Evolutionary conservation across 371 early-diverging fungal species (phyloP).

Genomic region (Blyttiomyces sp.): DNA sequence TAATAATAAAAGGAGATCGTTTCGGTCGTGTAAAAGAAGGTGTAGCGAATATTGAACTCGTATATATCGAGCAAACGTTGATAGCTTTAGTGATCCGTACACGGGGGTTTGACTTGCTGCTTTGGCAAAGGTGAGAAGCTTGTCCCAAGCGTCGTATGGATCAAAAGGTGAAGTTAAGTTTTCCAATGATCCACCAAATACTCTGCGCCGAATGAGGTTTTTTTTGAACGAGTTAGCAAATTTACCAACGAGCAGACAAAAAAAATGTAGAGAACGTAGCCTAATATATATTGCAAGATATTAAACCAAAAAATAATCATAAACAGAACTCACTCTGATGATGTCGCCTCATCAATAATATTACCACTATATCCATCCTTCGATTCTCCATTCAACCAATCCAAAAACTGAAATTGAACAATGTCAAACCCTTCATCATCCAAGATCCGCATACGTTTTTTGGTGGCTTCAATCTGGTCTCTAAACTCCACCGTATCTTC

Average conservation of each 20-base stretch:
- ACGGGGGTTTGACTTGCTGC: not conserved
- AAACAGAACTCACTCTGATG: not conserved
- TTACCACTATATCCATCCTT: not conserved
- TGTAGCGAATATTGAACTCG: not conserved
- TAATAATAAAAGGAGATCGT: not conserved
- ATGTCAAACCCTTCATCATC: too few relatives aligned
- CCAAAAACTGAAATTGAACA: constrained; percentile 6
- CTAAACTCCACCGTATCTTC: too few relatives aligned
- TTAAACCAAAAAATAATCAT: too few relatives aligned
- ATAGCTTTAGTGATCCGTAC: not conserved
- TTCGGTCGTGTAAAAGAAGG: not conserved
- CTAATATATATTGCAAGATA: too few relatives aligned
- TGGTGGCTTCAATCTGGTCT: too few relatives aligned
- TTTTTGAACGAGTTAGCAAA: too few relatives aligned
- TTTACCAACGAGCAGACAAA: too few relatives aligned
- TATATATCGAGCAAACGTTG: not conserved
- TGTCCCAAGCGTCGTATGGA: not conserved
- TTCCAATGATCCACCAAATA: not conserved
- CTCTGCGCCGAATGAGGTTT: not conserved
- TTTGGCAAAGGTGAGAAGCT: not conserved
- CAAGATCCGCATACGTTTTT: too few relatives aligned
- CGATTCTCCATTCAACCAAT: constrained; percentile 12
- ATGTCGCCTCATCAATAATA: not conserved
- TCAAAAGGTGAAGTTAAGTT: not conserved
- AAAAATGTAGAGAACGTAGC: too few relatives aligned